Conservation (phyloP, 2,329 filamentous ascomycete genomes). For the Teratosphaeria nubilosa region DNA sequence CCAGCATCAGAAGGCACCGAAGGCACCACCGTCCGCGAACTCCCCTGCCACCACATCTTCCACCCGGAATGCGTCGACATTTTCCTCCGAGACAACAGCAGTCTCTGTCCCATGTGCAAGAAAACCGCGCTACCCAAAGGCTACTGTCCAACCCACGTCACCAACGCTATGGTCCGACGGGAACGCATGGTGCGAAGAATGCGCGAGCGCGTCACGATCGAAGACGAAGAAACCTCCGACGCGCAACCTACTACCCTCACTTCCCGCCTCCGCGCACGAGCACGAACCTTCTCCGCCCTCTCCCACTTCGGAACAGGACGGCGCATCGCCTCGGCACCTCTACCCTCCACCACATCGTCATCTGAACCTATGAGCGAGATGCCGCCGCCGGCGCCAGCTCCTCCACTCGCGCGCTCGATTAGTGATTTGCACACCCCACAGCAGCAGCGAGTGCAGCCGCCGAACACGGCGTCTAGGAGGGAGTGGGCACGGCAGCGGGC, state of each 20-base stretch:
- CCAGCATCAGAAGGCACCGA: constrained; percentile 8
- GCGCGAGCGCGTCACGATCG: constrained; percentile 35
- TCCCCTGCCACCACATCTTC: constrained; percentile 87
- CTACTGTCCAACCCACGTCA: constrained; percentile 50
- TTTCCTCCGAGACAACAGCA: constrained; percentile 68
- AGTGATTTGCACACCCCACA: neutral
- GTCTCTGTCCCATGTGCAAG: constrained; percentile 86
- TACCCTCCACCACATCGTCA: neutral
- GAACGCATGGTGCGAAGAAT: constrained; percentile 60
- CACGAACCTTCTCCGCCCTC: constrained; percentile 1
- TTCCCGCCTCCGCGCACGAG: neutral
- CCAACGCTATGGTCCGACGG: constrained; percentile 75
- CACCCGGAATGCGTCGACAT: constrained; percentile 86
- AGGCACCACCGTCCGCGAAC: constrained; percentile 61
- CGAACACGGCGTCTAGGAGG: constrained; percentile 23
- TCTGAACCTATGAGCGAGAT: constrained; percentile 1
- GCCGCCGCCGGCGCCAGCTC: neutral
- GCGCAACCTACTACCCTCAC: too few species aligned
- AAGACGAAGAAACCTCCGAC: neutral
- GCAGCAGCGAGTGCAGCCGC: constrained; percentile 4
- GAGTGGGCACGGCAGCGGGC: constrained; percentile 39
- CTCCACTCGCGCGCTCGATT: neutral
- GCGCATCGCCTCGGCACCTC: neutral
- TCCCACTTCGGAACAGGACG: neutral
- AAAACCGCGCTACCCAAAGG: constrained; percentile 64